Conservation (phyloP, 1,139 yeast genomes). For the Suhomyces guaymorum region DNA sequence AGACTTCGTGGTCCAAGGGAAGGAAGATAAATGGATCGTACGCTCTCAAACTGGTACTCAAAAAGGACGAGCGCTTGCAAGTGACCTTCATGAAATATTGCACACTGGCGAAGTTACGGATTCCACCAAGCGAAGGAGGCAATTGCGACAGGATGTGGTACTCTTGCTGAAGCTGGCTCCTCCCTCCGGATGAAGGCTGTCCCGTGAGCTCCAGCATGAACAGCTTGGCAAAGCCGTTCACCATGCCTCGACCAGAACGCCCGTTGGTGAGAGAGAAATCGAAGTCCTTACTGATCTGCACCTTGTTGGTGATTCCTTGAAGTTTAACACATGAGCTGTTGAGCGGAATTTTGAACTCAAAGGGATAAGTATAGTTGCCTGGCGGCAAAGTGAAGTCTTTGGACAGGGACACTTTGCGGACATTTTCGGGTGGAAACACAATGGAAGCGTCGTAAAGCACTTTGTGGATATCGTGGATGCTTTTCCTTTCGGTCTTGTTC, state of each 20-base stretch:
- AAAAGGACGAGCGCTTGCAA: constrained; percentile 54
- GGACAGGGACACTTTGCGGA: constrained; percentile 47
- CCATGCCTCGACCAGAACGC: constrained; percentile 25
- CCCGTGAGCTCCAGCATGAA: constrained; percentile 4
- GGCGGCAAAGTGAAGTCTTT: constrained; percentile 61
- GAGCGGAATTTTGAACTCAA: constrained; percentile 55
- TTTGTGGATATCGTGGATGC: constrained; percentile 49
- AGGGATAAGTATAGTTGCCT: constrained; percentile 60
- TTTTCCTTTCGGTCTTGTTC: constrained; percentile 18
- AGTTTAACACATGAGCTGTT: constrained; percentile 49
- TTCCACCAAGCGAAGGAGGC: constrained; percentile 58
- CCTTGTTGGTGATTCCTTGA: constrained; percentile 44
- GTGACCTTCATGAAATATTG: constrained; percentile 61
- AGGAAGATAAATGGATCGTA: constrained; percentile 53
- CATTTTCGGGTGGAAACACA: constrained; percentile 63
- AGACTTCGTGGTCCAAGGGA: constrained; percentile 49
- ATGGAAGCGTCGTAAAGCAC: constrained; percentile 55
- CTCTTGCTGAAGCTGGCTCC: constrained; percentile 4
- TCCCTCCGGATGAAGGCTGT: not conserved
- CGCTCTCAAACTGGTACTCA: constrained; percentile 51
- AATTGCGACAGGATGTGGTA: constrained; percentile 47
- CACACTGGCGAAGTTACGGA: constrained; percentile 48
- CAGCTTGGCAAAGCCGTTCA: constrained; percentile 24
- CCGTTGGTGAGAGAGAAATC: constrained; percentile 41
- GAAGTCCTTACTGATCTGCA: constrained; percentile 35